These are phyloP conservation scores for Hura crepitans DNA, from an alignment of 441 rosid genomes.

Conservation along the genomic window DNA sequence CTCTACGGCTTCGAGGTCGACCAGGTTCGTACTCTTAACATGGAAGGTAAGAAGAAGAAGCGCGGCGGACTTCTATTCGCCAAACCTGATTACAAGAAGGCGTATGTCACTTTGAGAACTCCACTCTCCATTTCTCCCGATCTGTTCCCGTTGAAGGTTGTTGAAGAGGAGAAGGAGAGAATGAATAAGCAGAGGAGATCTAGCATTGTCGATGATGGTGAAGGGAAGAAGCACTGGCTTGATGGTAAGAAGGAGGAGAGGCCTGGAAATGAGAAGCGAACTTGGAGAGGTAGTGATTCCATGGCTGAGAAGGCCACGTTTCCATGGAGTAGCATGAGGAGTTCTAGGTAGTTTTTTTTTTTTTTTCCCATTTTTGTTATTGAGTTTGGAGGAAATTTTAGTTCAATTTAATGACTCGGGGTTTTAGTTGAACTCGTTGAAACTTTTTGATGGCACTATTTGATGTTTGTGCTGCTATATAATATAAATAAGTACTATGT, in stretches of 20 bases:
- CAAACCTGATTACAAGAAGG: constrained; percentile 84
- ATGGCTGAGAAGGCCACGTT: constrained; percentile 42
- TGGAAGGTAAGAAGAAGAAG: constrained; percentile 89
- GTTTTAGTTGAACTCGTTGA: not conserved
- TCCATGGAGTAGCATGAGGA: constrained; percentile 78
- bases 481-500: not conserved
- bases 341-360: constrained; percentile 22
- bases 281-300: constrained; percentile 19
- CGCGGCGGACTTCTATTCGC: constrained; percentile 69
- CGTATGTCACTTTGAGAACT: constrained; percentile 55
- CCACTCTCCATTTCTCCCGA: constrained; percentile 68
- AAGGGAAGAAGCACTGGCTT: constrained; percentile 73
- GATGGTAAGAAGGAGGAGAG: constrained; percentile 41
- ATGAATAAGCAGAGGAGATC: constrained; percentile 42
- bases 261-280: constrained; percentile 19
- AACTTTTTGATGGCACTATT: not conserved
- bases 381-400: not conserved
- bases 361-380: not conserved
- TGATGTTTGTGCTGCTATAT: not conserved
- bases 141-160: constrained; percentile 48
- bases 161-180: constrained; percentile 64
- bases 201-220: constrained; percentile 64
- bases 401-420: constrained; percentile 4
- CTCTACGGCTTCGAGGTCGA: constrained; percentile 76
- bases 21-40: constrained; percentile 72